A percentile compares a stretch with the other conserved stretches of the same genome.
phyloP scores from a whole-genome alignment of 129 eudicot genomes.

The Pseudognaphalium luteoalbum region DNA sequence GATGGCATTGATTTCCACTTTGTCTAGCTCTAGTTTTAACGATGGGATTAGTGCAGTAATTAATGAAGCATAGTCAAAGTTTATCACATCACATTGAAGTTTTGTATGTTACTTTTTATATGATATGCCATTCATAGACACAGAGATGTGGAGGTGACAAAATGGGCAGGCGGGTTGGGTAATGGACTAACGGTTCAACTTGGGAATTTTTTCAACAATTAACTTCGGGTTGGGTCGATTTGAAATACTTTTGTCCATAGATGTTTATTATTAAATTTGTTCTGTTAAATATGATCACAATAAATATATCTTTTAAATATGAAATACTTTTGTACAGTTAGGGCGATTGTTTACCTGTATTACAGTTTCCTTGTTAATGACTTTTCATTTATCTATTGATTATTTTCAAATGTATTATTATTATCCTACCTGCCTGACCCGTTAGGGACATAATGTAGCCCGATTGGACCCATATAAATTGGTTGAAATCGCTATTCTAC shows the following conservation, averaged over 20 bases:
- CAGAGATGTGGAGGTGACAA: neutral
- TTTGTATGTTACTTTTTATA: slow-evolving; percentile 6
- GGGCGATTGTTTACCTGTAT: neutral
- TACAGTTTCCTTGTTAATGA: neutral
- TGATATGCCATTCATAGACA: slow-evolving; percentile 12
- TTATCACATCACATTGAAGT: neutral
- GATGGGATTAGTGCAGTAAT: neutral
- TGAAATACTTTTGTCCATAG: neutral
- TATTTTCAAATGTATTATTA: too few species aligned
- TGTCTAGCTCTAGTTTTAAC: neutral
- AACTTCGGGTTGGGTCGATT: neutral
- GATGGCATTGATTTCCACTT: neutral
- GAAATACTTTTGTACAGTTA: too few species aligned
- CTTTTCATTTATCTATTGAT: too few species aligned
- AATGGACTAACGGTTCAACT: neutral
- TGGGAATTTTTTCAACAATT: neutral
- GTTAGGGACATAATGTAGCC: too few species aligned
- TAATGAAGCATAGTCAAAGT: neutral
- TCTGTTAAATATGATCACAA: neutral
- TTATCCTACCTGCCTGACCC: too few species aligned
- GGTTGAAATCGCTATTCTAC: neutral
- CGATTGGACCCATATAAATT: too few species aligned
- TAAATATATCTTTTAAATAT: neutral
- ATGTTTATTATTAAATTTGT: neutral
- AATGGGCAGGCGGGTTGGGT: neutral